A percentile compares a stretch with the other conserved stretches of the same genome.
phyloP scores from a whole-genome alignment of 345 rosid genomes.

The Dovyalis caffra region DNA sequence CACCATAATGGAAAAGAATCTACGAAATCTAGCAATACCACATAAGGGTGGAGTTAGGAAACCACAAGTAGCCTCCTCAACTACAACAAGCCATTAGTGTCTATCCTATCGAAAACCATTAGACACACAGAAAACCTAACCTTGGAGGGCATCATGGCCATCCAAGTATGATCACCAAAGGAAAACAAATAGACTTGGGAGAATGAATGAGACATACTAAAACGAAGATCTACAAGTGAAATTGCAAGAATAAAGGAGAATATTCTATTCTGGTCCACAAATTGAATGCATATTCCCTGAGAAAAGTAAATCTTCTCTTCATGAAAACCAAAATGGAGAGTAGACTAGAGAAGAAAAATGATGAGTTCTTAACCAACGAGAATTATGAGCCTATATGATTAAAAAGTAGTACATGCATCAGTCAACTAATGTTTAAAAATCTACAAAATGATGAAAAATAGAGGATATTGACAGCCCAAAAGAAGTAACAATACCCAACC shows the following conservation, averaged over 20 bases:
- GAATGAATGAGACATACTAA: too few species aligned
- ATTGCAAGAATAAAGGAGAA: too few species aligned
- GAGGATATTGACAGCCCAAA: not conserved
- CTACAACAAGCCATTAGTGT: too few species aligned
- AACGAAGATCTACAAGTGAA: too few species aligned
- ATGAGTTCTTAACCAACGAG: too few species aligned
- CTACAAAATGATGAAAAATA: not conserved
- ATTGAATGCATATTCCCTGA: not conserved
- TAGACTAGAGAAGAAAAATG: not conserved
- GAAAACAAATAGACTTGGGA: too few species aligned
- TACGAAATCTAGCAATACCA: not conserved
- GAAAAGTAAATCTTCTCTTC: not conserved
- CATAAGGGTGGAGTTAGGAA: not conserved
- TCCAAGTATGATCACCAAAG: too few species aligned
- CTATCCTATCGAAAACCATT: too few species aligned
- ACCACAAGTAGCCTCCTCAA: too few species aligned
- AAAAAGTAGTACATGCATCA: not conserved
- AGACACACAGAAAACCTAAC: too few species aligned
- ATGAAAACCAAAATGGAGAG: not conserved
- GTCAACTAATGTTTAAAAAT: not conserved
- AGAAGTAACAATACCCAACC: slow-evolving; percentile 51
- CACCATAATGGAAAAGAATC: not conserved
- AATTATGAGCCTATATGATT: too few species aligned
- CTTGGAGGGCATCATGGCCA: too few species aligned
- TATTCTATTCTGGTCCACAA: not conserved